A percentile compares a stretch with the other conserved stretches of the same genome.
phyloP scores from a whole-genome alignment of 106 monocot species.

The Cymbidium sinense region DNA sequence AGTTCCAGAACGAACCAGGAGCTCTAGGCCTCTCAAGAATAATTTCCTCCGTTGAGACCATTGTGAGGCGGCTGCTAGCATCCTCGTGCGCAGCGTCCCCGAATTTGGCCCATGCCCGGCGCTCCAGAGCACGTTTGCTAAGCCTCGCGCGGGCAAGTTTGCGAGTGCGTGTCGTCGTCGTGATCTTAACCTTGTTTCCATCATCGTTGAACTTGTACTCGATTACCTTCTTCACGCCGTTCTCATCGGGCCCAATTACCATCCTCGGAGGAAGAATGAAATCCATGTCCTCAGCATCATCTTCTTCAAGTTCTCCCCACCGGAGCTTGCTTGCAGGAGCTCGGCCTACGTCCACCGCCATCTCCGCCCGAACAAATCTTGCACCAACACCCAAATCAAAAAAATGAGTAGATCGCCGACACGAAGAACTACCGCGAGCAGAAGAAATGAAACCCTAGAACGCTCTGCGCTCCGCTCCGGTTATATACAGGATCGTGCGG shows the following conservation, averaged over 20 bases:
- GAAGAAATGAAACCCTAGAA: background rate
- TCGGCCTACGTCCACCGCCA: slow-evolving; percentile 22
- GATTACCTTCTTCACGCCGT: slow-evolving; percentile 59
- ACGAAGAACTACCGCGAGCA: background rate
- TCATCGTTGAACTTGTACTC: slow-evolving; percentile 81
- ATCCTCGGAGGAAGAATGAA: slow-evolving; percentile 72
- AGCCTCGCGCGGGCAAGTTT: slow-evolving; percentile 78
- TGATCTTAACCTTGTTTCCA: slow-evolving; percentile 77
- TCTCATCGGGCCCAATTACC: slow-evolving; percentile 73
- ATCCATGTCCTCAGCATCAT: slow-evolving; percentile 55
- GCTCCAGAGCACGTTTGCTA: slow-evolving; percentile 75
- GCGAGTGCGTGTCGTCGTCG: slow-evolving; percentile 51
- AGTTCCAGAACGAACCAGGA: slow-evolving; percentile 41
- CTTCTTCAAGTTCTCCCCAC: slow-evolving; percentile 88
- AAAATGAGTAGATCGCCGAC: background rate
- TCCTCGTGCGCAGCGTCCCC: slow-evolving; percentile 75
- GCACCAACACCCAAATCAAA: background rate
- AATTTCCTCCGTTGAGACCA: slow-evolving; percentile 94
- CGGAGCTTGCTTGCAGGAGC: slow-evolving; percentile 38
- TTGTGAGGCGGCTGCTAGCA: slow-evolving; percentile 60
- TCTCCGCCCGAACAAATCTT: background rate
- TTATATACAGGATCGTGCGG: too few relatives aligned
- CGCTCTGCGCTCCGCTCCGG: too few relatives aligned
- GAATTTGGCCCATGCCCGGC: slow-evolving; percentile 78
- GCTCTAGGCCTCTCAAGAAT: slow-evolving; percentile 68